A percentile compares a stretch with the other conserved stretches of the same genome.
Conservation (phyloP, 345 rosid genomes). For the Brassica carinata region DNA sequence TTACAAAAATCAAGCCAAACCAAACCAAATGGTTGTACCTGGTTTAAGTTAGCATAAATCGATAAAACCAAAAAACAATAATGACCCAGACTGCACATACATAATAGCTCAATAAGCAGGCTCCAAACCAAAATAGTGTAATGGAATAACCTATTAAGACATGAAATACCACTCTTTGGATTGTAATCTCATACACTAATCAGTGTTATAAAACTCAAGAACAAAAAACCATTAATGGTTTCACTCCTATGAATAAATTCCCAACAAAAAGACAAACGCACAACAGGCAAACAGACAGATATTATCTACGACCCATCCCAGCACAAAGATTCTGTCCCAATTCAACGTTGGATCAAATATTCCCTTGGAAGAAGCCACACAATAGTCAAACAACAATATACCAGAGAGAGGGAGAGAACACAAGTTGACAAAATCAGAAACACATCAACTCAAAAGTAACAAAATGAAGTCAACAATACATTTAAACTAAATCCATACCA, state of each 20-base stretch:
- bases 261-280: constrained; percentile 21
- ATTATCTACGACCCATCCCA: neutral
- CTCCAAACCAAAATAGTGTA: neutral
- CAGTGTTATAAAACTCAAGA: neutral
- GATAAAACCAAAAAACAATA: neutral
- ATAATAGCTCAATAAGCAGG: neutral
- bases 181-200: neutral
- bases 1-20: neutral
- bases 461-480: neutral
- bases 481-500: neutral
- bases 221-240: constrained; percentile 11
- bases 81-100: neutral
- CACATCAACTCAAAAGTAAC: neutral
- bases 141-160: too few relatives aligned
- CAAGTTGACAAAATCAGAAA: constrained; percentile 21
- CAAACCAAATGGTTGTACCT: neutral
- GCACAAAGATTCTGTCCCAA: constrained; percentile 3
- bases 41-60: neutral
- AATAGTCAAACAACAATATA: constrained; percentile 12
- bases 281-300: constrained; percentile 13
- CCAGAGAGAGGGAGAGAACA: neutral
- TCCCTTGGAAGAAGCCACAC: constrained; percentile 3
- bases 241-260: neutral
- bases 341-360: neutral
- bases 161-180: neutral